Percentiles rank a stretch among this genome's conserved stretches.
Evolutionary conservation across 164 flowering plant genomes (phyloP).

Genomic region (Nymphaea colorata): DNA sequence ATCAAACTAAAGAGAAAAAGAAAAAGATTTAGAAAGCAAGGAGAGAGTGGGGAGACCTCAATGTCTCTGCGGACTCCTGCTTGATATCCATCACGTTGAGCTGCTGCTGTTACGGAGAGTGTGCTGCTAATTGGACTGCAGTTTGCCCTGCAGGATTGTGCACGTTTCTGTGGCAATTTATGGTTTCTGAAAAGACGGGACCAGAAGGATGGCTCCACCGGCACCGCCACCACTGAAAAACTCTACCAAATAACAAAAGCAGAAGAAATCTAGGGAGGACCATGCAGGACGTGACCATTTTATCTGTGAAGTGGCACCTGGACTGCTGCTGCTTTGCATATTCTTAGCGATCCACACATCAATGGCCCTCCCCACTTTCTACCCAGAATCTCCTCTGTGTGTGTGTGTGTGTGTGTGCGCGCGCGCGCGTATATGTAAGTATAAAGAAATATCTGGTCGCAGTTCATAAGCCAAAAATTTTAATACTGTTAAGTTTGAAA

Average conservation of each 20-base stretch:
- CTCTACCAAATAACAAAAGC: not conserved
- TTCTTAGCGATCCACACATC: not conserved
- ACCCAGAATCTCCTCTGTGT: not conserved
- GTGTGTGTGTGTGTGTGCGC: not conserved
- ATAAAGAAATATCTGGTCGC: too few species aligned
- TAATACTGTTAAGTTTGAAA: too few species aligned
- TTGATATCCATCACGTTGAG: not conserved
- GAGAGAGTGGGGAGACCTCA: not conserved
- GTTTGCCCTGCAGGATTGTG: too few species aligned
- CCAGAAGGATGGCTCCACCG: not conserved
- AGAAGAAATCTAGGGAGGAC: not conserved
- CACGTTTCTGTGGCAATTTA: too few species aligned
- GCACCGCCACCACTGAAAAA: not conserved
- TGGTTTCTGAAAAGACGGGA: too few species aligned
- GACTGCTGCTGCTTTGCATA: not conserved
- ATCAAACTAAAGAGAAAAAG: not conserved
- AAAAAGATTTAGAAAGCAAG: not conserved
- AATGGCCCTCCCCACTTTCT: not conserved
- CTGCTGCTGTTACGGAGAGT: not conserved
- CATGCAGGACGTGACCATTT: not conserved
- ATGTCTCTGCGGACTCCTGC: not conserved
- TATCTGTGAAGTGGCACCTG: not conserved
- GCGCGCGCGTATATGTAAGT: too few species aligned
- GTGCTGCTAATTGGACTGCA: not conserved
- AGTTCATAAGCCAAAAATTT: too few species aligned